Base-by-base conservation (phyloP, 108 stramenopile species). In the Fragilariopsis cylindrus region DNA sequence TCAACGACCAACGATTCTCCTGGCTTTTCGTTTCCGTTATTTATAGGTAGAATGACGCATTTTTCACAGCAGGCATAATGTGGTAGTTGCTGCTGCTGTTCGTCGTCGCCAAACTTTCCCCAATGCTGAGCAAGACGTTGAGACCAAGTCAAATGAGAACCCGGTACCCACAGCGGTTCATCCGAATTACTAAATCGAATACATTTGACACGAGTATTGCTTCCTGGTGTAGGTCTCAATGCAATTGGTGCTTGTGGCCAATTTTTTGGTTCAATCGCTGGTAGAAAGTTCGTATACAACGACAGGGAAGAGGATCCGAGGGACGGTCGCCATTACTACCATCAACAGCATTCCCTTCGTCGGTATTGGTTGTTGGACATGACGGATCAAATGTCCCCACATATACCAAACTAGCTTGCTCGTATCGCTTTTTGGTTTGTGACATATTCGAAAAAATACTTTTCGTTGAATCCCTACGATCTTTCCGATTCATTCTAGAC, bases 171-270 rank as follows among this genome's bases (percentile, higher is more conserved):
- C 16, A 87, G 55, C 42, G 78, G 71, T 4, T 81, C 77, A 2
- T 73, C 75, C 40, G 79, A 81, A 30, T 66, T 69, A 41, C 80
- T 73, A 47, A 85, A 81, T 13, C 91, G 79, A 8, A 92, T 72
- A n/a, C 84, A 87, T 15, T 77, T 81, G 55, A 90, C 74, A 39
- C 62, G 76, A 60, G 81, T 87, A 11, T 82, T 84, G 43, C 75
- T 64, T 39, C 77, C 80, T 8, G 88, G 87, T 18, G 90, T 84
- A 5, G 88, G 88, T 21, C 91, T 77, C 9, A 92, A 69, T 60
- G 88, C 48, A n/a, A 92, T 55, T 13, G 88, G 88, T 7, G 82
- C 19, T 49, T 90, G 88, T 6, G 86, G 82, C 87, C 87, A 90
- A 42, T 83, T 58, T 7, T 57, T 46, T n/a, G 84, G 84, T 13